These are phyloP conservation scores for Rugosomyces carneus DNA, from an alignment of 1,284 basidiomycete species.

Conservation along the genomic window DNA sequence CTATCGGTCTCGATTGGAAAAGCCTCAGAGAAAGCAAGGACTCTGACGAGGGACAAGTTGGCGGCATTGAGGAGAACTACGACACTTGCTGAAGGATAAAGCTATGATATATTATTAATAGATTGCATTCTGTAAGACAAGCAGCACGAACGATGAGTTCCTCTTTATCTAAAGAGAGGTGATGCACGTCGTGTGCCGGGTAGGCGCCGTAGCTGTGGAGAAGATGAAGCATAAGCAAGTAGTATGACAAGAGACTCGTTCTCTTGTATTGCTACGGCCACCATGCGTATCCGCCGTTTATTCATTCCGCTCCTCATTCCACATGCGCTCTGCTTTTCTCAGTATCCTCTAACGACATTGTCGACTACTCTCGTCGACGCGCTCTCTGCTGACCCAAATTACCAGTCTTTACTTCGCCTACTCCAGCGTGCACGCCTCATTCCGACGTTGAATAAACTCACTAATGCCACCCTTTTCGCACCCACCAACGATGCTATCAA, in stretches of 20 bases:
- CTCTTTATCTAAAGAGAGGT: constrained; percentile 42
- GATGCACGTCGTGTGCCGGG: constrained; percentile 49
- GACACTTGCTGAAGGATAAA: constrained; percentile 66
- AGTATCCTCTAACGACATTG: constrained; percentile 22
- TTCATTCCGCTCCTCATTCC: constrained; percentile 17
- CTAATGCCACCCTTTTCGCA: constrained; percentile 84
- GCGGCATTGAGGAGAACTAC: constrained; percentile 64
- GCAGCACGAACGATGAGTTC: constrained; percentile 47
- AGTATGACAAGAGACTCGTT: constrained; percentile 1
- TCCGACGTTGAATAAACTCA: constrained; percentile 85
- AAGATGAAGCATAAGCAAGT: constrained; percentile 68
- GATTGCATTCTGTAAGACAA: constrained; percentile 4
- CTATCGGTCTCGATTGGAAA: constrained; percentile 53
- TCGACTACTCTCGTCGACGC: constrained; percentile 73
- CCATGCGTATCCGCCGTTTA: constrained; percentile 16
- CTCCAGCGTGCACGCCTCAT: constrained; percentile 86
- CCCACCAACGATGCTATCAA: constrained; percentile 90
- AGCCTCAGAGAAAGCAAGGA: constrained; percentile 70
- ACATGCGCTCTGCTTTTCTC: constrained; percentile 19
- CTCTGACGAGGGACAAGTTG: constrained; percentile 52
- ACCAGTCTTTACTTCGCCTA: constrained; percentile 72
- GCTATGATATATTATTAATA: constrained; percentile 31
- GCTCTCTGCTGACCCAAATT: constrained; percentile 72
- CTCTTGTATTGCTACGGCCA: constrained; percentile 5
- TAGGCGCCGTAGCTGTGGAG: constrained; percentile 50